Evolutionary conservation across 2,329 filamentous ascomycete genomes (phyloP).

Genomic region (Tolypocladium tropicale): DNA sequence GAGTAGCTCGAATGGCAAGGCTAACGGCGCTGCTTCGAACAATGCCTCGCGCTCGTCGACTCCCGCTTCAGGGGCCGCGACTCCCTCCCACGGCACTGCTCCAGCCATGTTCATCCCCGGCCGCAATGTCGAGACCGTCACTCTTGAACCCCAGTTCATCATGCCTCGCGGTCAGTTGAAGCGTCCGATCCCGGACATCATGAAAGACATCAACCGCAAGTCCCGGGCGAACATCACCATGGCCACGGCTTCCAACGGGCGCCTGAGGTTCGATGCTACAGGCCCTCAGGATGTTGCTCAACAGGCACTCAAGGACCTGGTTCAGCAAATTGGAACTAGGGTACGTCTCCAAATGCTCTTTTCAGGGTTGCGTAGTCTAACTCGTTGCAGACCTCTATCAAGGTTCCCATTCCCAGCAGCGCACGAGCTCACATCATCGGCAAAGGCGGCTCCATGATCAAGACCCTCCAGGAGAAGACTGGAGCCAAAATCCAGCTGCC

Average conservation of each 20-base stretch:
- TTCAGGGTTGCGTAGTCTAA: background rate
- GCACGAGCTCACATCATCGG: slow-evolving; percentile 87
- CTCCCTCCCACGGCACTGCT: slow-evolving; percentile 20
- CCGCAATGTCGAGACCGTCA: slow-evolving; percentile 67
- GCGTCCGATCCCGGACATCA: slow-evolving; percentile 72
- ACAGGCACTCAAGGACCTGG: slow-evolving; percentile 80
- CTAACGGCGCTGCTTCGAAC: slow-evolving; percentile 47
- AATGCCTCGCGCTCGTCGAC: slow-evolving; percentile 50
- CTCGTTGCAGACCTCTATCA: slow-evolving; percentile 39
- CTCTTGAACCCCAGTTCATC: slow-evolving; percentile 66
- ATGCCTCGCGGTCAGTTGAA: slow-evolving; percentile 68
- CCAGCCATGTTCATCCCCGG: slow-evolving; percentile 66
- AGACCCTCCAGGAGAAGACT: slow-evolving; percentile 78
- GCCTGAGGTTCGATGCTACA: slow-evolving; percentile 72
- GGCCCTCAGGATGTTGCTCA: slow-evolving; percentile 77
- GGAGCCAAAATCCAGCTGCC: slow-evolving; percentile 87
- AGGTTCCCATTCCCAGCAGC: slow-evolving; percentile 72
- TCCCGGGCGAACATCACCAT: slow-evolving; percentile 80
- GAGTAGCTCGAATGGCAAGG: slow-evolving; percentile 39
- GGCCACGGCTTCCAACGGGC: slow-evolving; percentile 60
- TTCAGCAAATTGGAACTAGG: slow-evolving; percentile 78
- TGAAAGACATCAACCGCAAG: slow-evolving; percentile 86
- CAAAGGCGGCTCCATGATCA: slow-evolving; percentile 80
- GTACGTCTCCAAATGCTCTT: slow-evolving; percentile 35
- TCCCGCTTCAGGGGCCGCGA: slow-evolving; percentile 49